A percentile compares a stretch with the other conserved stretches of the same genome.
phyloP scores from a whole-genome alignment of 2,329 filamentous ascomycete genomes.

The Fusarium verticillioides region DNA sequence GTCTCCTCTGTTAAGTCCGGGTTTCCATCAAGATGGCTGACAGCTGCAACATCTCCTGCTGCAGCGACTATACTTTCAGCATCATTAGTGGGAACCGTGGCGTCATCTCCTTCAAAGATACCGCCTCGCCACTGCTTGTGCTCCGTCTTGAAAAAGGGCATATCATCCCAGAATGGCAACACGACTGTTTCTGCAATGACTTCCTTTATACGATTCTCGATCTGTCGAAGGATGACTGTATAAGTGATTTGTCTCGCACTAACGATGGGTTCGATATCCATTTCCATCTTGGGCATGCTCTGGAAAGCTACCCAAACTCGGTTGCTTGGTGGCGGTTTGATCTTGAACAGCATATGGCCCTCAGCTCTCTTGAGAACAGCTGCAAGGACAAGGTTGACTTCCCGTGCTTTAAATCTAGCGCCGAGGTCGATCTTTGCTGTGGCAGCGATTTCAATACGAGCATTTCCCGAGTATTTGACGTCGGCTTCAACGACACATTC shows the following conservation, averaged over 20 bases:
- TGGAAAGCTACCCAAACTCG: slow-evolving; percentile 96
- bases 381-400: slow-evolving; percentile 89
- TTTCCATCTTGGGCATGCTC: slow-evolving; percentile 91
- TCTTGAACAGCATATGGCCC: slow-evolving; percentile 84
- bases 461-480: slow-evolving; percentile 88
- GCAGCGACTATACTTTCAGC: slow-evolving; percentile 45
- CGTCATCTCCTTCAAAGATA: slow-evolving; percentile 73
- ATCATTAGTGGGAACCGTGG: slow-evolving; percentile 48
- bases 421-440: slow-evolving; percentile 93
- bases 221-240: slow-evolving; percentile 88
- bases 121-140: slow-evolving; percentile 85
- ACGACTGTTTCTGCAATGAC: slow-evolving; percentile 93
- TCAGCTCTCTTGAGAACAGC: slow-evolving; percentile 86
- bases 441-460: slow-evolving; percentile 90
- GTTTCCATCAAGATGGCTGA: slow-evolving; percentile 57
- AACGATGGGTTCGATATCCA: slow-evolving; percentile 95
- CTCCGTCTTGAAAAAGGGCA: slow-evolving; percentile 87
- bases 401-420: slow-evolving; percentile 85
- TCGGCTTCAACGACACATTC: slow-evolving; percentile 90
- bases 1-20: slow-evolving; percentile 54
- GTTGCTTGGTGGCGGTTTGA: slow-evolving; percentile 96
- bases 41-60: slow-evolving; percentile 60
- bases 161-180: slow-evolving; percentile 94
- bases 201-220: slow-evolving; percentile 94
- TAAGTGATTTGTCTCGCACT: slow-evolving; percentile 97